Evolutionary conservation across 2,329 filamentous ascomycete species (phyloP).

Genomic region (Pestalotiopsis sp.): DNA sequence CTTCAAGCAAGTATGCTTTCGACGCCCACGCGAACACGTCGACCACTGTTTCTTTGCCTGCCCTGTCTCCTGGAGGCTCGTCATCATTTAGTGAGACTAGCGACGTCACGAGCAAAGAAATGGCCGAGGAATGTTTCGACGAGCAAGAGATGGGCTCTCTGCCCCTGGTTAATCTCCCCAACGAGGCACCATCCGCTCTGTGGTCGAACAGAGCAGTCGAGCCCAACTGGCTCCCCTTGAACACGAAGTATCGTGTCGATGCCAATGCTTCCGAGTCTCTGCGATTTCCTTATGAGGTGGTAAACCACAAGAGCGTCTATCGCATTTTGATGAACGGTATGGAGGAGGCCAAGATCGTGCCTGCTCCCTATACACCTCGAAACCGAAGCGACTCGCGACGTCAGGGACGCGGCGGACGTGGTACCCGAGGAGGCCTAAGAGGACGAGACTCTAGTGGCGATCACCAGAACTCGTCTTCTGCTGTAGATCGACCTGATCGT

Average conservation of each 20-base stretch:
- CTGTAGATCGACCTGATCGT: slow-evolving; percentile 13
- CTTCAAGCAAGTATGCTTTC: slow-evolving; percentile 66
- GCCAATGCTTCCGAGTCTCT: slow-evolving; percentile 46
- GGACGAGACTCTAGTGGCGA: slow-evolving; percentile 20
- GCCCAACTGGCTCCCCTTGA: slow-evolving; percentile 54
- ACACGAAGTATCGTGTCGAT: slow-evolving; percentile 50
- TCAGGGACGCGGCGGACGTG: slow-evolving; percentile 15
- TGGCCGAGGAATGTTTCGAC: slow-evolving; percentile 79
- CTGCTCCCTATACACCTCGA: slow-evolving; percentile 17
- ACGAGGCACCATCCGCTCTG: slow-evolving; percentile 58
- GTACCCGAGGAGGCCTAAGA: slow-evolving; percentile 18
- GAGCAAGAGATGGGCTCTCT: slow-evolving; percentile 79
- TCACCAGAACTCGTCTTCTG: slow-evolving; percentile 11
- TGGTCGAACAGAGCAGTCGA: slow-evolving; percentile 57
- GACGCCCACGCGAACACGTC: slow-evolving; percentile 49
- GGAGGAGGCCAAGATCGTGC: slow-evolving; percentile 38
- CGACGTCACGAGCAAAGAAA: slow-evolving; percentile 61
- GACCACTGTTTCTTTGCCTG: slow-evolving; percentile 72
- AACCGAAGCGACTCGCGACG: slow-evolving; percentile 23
- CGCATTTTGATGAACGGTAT: slow-evolving; percentile 44
- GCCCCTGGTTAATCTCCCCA: slow-evolving; percentile 69
- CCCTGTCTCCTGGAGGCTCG: slow-evolving; percentile 29
- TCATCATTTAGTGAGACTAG: slow-evolving; percentile 38
- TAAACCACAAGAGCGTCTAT: slow-evolving; percentile 40
- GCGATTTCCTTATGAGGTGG: slow-evolving; percentile 38